Evolutionary conservation across 306 rosid species (phyloP), one percentile per base, ranked within the genome.

Genomic region (Erythrophleum fordii): DNA sequence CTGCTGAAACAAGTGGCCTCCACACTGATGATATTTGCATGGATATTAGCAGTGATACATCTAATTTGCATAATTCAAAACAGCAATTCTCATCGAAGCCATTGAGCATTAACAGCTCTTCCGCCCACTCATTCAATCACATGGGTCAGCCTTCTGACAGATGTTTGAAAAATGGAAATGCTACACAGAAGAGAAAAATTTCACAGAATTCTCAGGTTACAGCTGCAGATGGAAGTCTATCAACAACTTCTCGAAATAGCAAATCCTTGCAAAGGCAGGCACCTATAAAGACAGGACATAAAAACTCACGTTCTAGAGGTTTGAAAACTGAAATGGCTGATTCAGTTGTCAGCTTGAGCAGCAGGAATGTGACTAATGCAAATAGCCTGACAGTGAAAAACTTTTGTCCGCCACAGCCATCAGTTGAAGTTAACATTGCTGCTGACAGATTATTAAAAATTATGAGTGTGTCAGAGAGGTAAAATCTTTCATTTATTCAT

Each of bases 381-480:
- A 77, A 65, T 11, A 39, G 22, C 17, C 18, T 12, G 17, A 58
- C 79, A 18, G 55, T 11, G 41, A 77, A 48, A 28, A 81, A 14
- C 79, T 58, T 66, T 6, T 20, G 58, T 75, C 11, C 20, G 37
- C 34, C 56, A 3, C 81, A 75, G 67, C 46, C 78, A 41, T 56
- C 73, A 71, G 45, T 12, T 69, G 25, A 52, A 77, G 55, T 22
- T 31, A 42, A 45, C 28, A 3, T 44, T 61, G 23, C 77, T 69
- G 6, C 58, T 12, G 61, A 55, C 53, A 78, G 86, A 42, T 45
- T 85, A 0, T 39, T 45, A 49, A 85, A 70, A 61, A 76, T 85
- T 82, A 44, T 31, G 22, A 69, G 26, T 28, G 61, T 75, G 49
- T 69, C 84, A 45, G 76, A 55, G 56, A 76, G 89, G 89, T 82